These are phyloP conservation scores for Volvox reticuliferus DNA, from an alignment of 139 green algal species.

Conservation along the genomic window DNA sequence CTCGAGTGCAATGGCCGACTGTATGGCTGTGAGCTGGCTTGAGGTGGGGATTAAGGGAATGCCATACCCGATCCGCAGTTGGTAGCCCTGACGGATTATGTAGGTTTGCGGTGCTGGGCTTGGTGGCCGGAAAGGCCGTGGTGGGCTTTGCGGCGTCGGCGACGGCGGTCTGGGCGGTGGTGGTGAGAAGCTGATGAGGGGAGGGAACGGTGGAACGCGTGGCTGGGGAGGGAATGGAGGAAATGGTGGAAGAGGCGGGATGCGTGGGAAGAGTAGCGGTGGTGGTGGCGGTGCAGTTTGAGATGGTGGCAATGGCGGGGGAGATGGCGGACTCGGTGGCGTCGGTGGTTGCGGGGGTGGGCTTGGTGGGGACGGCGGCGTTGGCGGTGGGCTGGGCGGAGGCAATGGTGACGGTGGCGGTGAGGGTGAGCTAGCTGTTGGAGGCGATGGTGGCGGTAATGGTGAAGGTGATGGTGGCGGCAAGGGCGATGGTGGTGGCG, in stretches of 20 bases:
- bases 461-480: background rate
- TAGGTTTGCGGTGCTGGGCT: background rate
- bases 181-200: background rate
- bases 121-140: background rate
- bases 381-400: background rate
- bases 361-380: background rate
- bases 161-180: background rate
- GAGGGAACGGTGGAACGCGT: background rate
- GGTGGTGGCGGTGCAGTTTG: background rate
- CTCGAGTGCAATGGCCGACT: background rate
- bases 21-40: background rate
- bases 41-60: background rate
- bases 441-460: background rate
- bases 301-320: background rate
- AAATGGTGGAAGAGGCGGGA: background rate
- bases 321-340: background rate
- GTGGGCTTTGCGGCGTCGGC: background rate
- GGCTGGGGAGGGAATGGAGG: conserved; percentile 8
- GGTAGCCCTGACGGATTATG: background rate
- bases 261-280: background rate
- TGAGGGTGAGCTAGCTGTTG: background rate
- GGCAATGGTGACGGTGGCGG: background rate
- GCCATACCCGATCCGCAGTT: background rate
- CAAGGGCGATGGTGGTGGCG: background rate
- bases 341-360: background rate